Evolutionary conservation across 2,329 filamentous ascomycete species (phyloP), one percentile per base, ranked within the genome.

Genomic region (Colletotrichum sp.): DNA sequence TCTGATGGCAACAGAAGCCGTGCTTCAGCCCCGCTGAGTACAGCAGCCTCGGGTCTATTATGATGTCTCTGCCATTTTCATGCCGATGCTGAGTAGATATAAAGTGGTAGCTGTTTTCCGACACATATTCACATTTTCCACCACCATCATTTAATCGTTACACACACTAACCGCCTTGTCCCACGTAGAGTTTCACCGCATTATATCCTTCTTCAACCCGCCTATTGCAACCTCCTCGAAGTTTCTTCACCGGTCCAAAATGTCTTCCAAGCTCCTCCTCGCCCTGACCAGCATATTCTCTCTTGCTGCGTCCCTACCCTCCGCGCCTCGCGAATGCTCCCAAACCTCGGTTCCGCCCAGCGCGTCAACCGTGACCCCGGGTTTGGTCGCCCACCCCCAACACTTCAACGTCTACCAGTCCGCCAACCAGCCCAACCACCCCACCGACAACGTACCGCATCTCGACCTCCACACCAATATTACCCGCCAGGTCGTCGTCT

Each of bases 401-500:
- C 49, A 78, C 73, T 73, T 73, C 12, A 73, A 76, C 21, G 32
- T 78, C 57, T 39, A 64, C 68, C 78, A 78, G 63, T 63, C 71
- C 10, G 16, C 71, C 5, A 13, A 24, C 34, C 16, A 65, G 10
- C 59, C 26, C 26, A 26, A 26, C 26, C 67, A 71, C 18, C 52
- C 52, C 34, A 73, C 71, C 2, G 72, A 71, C 52, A 60, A 66
- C 52, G 80, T 77, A 13, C 16, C 80, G 3, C 80, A 81, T 15
- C 67, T 81, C 21, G 80, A 81, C 76, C 70, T 79, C 8, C 80
- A 77, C 73, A 32, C 71, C 59, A 74, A 79, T 60, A 69, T 66
- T 28, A 80, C 82, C 5, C 76, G 79, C 66, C 84, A 85, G 63
- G 81, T 82, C 0, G 78, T 79, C 39, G 77, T 83, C n/a, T 85